Base-by-base conservation (phyloP, 208 protist genomes). In the Leishmania amazonensis region DNA sequence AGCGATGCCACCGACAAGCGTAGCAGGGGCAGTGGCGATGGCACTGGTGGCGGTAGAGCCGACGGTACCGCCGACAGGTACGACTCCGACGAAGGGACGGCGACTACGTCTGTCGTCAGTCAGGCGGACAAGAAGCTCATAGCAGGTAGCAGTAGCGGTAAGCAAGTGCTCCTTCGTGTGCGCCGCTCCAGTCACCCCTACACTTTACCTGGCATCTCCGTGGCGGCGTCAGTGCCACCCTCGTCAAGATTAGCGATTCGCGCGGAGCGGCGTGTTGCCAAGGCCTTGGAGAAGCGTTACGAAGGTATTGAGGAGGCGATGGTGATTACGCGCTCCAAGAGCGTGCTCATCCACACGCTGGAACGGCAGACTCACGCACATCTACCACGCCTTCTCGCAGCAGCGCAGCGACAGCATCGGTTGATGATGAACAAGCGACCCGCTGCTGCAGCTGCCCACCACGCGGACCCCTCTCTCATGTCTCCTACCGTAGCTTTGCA, bases 241-340 rank as follows among this genome's bases (percentile, higher is more conserved):
- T 78, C 53, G 11, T 76, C n/a, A 35, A 76, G 35, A 24, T 11
- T 47, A 62, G 73, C 49, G 35, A 76, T 42, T 31, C 51, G 57
- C 28, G 75, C 75, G 57, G 75, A 65, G n/a, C 31, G 73, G n/a
- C 73, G 73, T 45, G 47, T n/a, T 40, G 51, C 28, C 49, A 64
- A 76, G 31, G 73, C 73, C 19, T 35, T 75, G 79, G 73, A 21
- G 40, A 88, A 90, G 57, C 89, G 84, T 31, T 93, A 90, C 75
- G 74, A 82, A 35, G 88, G 86, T 53, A 85, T 90, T 47, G 92
- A 93, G 65, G 90, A 94, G 70, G 85, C 84, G 1, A 96, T 94
- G 92, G 72, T 90, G 21, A 90, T 94, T 60, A 89, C 90, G 3
- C 90, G 86, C 53, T 88, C 88, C 19, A 91, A 93, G 68, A 91